Conservation (phyloP, 129 eudicot genomes). For the Centrapalus pauciflorus region DNA sequence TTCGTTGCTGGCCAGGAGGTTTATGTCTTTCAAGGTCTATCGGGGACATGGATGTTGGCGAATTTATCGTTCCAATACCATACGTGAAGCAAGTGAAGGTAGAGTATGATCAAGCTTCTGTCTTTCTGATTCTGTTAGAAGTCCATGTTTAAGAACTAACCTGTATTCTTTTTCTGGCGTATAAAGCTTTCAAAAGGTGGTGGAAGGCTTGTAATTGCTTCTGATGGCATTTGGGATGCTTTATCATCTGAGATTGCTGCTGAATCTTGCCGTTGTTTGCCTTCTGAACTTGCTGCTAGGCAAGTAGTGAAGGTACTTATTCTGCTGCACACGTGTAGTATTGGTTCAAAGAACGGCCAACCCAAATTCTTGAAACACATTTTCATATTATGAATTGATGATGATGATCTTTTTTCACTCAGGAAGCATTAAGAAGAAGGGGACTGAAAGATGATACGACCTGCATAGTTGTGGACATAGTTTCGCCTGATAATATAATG, state of each 20-base stretch:
- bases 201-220: slow-evolving; percentile 83
- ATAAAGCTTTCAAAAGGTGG: slow-evolving; percentile 59
- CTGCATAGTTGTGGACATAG: slow-evolving; percentile 78
- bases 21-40: slow-evolving; percentile 90
- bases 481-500: slow-evolving; percentile 50
- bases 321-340: neutral
- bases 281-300: slow-evolving; percentile 83
- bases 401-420: no score
- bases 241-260: slow-evolving; percentile 67
- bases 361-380: neutral
- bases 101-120: neutral
- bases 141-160: neutral
- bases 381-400: slow-evolving; percentile 15
- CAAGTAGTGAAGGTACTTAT: slow-evolving; percentile 70
- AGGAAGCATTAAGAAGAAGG: slow-evolving; percentile 74
- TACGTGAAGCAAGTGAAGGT: slow-evolving; percentile 90
- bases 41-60: slow-evolving; percentile 92
- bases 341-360: neutral
- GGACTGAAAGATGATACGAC: slow-evolving; percentile 88
- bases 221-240: slow-evolving; percentile 94
- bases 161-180: neutral
- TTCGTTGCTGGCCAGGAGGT: slow-evolving; percentile 96
- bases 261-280: slow-evolving; percentile 68
- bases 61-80: slow-evolving; percentile 83
- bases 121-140: neutral